These are phyloP conservation scores for Phytophthora citricola DNA, from an alignment of 352 stramenopile species.

Conservation along the genomic window DNA sequence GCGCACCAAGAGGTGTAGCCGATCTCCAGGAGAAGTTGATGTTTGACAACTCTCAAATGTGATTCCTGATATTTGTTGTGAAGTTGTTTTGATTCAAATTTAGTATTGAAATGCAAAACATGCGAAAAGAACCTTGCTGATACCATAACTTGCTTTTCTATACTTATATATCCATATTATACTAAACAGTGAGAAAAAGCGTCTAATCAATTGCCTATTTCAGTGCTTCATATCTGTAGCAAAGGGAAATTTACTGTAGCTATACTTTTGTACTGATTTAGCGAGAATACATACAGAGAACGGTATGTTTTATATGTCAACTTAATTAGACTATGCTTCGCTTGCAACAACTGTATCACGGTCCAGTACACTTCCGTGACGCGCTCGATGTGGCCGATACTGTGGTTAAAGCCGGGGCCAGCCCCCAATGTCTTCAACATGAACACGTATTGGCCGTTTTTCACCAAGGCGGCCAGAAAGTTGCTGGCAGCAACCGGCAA, in stretches of 20 bases:
- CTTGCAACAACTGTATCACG: not conserved
- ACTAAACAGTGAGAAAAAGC: not conserved
- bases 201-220: slow-evolving; percentile 35
- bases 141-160: not conserved
- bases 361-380: not conserved
- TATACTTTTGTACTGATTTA: not conserved
- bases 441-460: too few relatives aligned
- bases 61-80: not conserved
- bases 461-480: too few relatives aligned
- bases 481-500: too few relatives aligned
- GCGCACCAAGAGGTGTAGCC: slow-evolving; percentile 22
- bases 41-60: slow-evolving; percentile 16
- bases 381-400: not conserved
- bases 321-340: not conserved
- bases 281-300: not conserved
- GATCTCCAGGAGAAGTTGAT: slow-evolving; percentile 21
- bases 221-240: slow-evolving; percentile 4
- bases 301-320: not conserved
- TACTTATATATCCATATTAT: not conserved
- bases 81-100: not conserved
- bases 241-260: not conserved
- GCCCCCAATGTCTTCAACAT: not conserved
- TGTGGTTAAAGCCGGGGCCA: not conserved
- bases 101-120: too few relatives aligned
- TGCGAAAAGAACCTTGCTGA: not conserved